A percentile compares a stretch with the other conserved stretches of the same genome.
These are phyloP conservation scores for Magnolia kwangsiensis DNA, from an alignment of 164 flowering plant species.

Conservation along the genomic window DNA sequence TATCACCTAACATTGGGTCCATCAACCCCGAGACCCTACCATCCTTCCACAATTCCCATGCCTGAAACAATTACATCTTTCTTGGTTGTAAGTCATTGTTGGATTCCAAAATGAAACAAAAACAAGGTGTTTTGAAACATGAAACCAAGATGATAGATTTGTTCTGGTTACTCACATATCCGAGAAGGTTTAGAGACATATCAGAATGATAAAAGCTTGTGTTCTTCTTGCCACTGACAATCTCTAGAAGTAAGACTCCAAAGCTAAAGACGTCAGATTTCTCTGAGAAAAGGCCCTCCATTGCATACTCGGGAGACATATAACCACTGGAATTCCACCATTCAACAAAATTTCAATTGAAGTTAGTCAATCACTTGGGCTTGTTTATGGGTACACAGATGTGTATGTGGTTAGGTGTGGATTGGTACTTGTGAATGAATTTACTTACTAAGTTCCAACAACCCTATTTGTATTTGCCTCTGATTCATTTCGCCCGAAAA, in stretches of 20 bases:
- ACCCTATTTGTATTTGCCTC: constrained; percentile 24
- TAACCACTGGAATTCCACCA: constrained; percentile 16
- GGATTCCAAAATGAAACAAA: too few species aligned
- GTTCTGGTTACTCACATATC: not conserved
- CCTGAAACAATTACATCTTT: not conserved
- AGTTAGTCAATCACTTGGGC: too few species aligned
- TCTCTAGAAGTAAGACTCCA: constrained; percentile 1
- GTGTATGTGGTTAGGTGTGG: too few species aligned
- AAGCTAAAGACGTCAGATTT: constrained; percentile 25
- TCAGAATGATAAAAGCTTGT: not conserved
- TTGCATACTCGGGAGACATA: constrained; percentile 55
- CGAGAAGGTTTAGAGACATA: not conserved
- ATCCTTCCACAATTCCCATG: constrained; percentile 8
- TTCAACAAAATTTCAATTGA: too few species aligned
- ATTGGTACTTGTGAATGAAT: not conserved
- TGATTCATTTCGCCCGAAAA: constrained; percentile 18
- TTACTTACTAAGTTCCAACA: constrained; percentile 31
- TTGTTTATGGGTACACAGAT: too few species aligned
- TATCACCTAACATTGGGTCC: not conserved
- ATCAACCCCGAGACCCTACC: constrained; percentile 4
- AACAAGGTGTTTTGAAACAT: too few species aligned
- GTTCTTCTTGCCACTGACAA: constrained; percentile 1
- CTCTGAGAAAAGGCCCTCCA: constrained; percentile 28
- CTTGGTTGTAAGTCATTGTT: too few species aligned
- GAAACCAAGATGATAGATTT: too few species aligned